Base-by-base conservation (phyloP, 2,329 filamentous ascomycete genomes). In the Aquanectria penicillioides region DNA sequence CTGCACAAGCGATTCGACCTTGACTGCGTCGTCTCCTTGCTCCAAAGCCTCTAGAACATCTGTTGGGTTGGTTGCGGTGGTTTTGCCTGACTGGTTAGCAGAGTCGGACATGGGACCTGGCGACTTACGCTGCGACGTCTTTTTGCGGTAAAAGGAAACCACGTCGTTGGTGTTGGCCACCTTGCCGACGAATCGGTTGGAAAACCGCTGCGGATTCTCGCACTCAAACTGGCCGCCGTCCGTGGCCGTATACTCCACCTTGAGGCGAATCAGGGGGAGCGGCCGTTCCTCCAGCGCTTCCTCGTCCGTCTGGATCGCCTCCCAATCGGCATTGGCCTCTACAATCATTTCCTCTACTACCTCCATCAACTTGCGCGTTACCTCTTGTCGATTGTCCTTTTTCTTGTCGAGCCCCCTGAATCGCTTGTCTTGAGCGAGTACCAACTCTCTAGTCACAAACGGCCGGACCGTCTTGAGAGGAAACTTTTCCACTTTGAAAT, bases 81-180 rank as follows among this genome's bases (percentile, higher is more conserved):
- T 58, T 55, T 74, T 75, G 34, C 69, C 75, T 77, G 13, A 1
- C 2, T 10, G 1, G 34, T 68, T 22, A 71, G 64, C 31, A 5
- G 8, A 9, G 25, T 18, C 2, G 15, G 4, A 4, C 3, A 0
- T 2, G 20, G 8, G 7, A 28, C 5, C 3, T n/a, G 17, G 5
- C 1, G 18, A 64, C 73, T 48, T 67, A 73, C 74, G 70, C n/a
- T 73, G 71, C 2, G 75, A 77, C n/a, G 86, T 85, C 77, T 97
- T 98, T 77, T 94, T 97, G 54, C 92, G 87, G 75, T 97, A 89
- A 73, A 97, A 98, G 70, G 94, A 91, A 1, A 99, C 89, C 0
- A 99, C 93, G 68, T 99, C 95, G 66, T 94, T 96, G 9, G 89
- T 89, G 71, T 99, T 99, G 58, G 95, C 95, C 1, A 99, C 94